Evolutionary conservation across 2,329 filamentous ascomycete genomes (phyloP), one percentile per base, ranked within the genome.

Genomic region (Metarhizium anisopliae): DNA sequence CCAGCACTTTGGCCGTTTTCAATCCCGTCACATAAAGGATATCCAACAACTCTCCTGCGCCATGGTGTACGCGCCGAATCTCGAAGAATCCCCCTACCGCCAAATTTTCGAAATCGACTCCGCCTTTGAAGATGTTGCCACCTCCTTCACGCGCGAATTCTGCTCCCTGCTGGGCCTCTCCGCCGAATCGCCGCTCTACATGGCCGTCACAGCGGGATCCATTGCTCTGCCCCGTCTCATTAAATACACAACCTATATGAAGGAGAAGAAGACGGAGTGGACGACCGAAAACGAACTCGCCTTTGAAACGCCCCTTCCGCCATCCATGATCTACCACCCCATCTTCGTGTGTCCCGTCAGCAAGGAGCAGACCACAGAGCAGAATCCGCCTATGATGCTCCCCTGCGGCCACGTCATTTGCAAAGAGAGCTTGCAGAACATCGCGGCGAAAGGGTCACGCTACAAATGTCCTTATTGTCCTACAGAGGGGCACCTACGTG

Each of bases 391-490:
- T 2, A 95, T 97, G 88, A 94, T 96, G 82, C 85, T 99, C 67
- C 89, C 90, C 0, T 99, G 94, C 67, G 93, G 94, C 6, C 94
- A 99, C 73, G 93, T 96, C 53, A 86, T 99, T 58, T 92, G 91
- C 18, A 82, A 85, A 60, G 92, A 96, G 66, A 91, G 87, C 38
- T 74, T 99, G 52, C 83, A 87, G 58, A 85, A 85, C 66, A 78
- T 97, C 47, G 85, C 85, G 55, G 85, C 85, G 55, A 95, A 95
- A 72, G 86, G 87, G 0, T 81, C 77, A 47, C 77, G 87, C 58
- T 95, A 95, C 78, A 99, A 99, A 71, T 99, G 94, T 66, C 94
- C 94, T 0, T 99, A 99, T 68, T 99, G 94, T 67, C 94, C 94
- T 0, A 84, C 76, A 35, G 93, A 97, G 71, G 90, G 90, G 50